Evolutionary conservation across 2,329 filamentous ascomycete genomes (phyloP).

Genomic region (Xylariales sp.): DNA sequence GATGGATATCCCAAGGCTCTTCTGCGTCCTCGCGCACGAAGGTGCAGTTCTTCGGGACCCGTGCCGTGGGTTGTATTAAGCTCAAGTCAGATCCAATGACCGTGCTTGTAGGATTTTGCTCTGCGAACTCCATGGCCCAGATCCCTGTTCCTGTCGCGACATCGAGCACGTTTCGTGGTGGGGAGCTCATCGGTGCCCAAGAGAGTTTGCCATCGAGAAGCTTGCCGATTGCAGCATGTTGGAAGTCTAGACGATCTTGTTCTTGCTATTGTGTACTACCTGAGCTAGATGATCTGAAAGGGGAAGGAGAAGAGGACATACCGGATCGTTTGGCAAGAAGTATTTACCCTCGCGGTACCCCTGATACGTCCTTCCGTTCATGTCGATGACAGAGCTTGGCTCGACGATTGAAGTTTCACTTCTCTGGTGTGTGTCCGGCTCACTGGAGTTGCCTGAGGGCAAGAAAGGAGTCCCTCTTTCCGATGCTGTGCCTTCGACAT

Average conservation of each 20-base stretch:
- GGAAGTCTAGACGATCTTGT: constrained; percentile 7
- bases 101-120: not conserved
- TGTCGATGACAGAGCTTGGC: constrained; percentile 1
- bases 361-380: constrained; percentile 1
- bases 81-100: constrained; percentile 7
- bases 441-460: too few species aligned
- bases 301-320: not conserved
- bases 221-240: constrained; percentile 1
- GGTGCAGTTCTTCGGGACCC: not conserved
- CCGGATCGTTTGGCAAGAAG: constrained; percentile 6
- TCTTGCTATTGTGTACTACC: not conserved
- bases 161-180: constrained; percentile 1
- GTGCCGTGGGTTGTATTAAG: constrained; percentile 1
- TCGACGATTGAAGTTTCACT: constrained; percentile 3
- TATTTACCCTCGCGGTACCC: constrained; percentile 5
- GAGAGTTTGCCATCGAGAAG: not conserved
- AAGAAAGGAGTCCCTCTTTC: too few species aligned
- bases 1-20: not conserved
- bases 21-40: not conserved
- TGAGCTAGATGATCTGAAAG: not conserved
- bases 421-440: not conserved
- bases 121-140: constrained; percentile 7
- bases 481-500: too few species aligned
- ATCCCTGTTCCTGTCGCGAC: constrained; percentile 5
- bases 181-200: not conserved